Conservation (phyloP, 306 rosid species). For the Casuarina glauca region DNA sequence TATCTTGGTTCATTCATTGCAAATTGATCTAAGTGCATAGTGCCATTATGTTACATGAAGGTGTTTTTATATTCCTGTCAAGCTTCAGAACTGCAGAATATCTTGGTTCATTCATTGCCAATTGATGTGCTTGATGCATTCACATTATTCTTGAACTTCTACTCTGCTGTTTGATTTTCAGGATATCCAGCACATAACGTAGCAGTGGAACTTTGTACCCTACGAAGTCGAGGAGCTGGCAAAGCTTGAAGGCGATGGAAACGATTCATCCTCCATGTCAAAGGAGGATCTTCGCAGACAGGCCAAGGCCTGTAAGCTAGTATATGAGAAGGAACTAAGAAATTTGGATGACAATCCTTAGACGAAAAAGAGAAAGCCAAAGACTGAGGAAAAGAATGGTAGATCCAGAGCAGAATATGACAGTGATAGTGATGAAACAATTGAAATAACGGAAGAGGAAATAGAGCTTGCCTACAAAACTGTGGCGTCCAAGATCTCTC, state of each 20-base stretch:
- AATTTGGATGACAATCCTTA: slow-evolving; percentile 35
- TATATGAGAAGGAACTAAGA: slow-evolving; percentile 64
- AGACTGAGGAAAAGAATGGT: slow-evolving; percentile 32
- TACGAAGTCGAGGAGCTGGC: slow-evolving; percentile 77
- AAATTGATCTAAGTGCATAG: neutral
- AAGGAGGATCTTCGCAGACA: slow-evolving; percentile 63
- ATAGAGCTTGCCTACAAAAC: slow-evolving; percentile 65
- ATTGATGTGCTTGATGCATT: slow-evolving; percentile 14
- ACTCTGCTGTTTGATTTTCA: slow-evolving; percentile 17
- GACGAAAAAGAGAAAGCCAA: slow-evolving; percentile 34
- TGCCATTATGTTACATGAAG: neutral
- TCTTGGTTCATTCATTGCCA: no score
- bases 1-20: slow-evolving; percentile 6
- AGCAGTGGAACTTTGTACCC: slow-evolving; percentile 79
- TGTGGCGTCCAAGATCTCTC: slow-evolving; percentile 42
- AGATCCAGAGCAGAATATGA: slow-evolving; percentile 52
- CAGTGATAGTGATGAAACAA: slow-evolving; percentile 62
- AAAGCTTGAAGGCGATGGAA: slow-evolving; percentile 41
- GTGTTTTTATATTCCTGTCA: slow-evolving; percentile 10
- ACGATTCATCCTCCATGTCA: slow-evolving; percentile 35
- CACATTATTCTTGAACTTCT: slow-evolving; percentile 8
- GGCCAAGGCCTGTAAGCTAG: slow-evolving; percentile 59
- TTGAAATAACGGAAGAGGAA: slow-evolving; percentile 90
- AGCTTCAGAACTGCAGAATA: slow-evolving; percentile 7
- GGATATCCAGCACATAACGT: slow-evolving; percentile 62